Evolutionary conservation across 2,329 filamentous ascomycete genomes (phyloP), one percentile per base, ranked within the genome.

Genomic region (Fusarium tricinctum): DNA sequence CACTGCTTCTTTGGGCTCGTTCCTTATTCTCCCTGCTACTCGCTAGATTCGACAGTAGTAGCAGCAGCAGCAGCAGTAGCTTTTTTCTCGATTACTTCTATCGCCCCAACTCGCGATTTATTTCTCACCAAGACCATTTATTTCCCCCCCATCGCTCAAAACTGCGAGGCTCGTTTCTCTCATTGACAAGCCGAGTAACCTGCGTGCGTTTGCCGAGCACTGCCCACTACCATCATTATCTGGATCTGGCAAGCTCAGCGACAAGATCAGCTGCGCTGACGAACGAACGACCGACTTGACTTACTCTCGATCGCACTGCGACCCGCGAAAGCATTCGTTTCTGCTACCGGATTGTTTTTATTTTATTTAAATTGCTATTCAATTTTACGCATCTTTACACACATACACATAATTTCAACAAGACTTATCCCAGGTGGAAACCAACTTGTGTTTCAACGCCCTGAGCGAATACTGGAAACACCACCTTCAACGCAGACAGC

Each of bases 231-330:
- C 61, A 38, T 10, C 10, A 38, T n/a, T n/a, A 38, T n/a, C 30
- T 55, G 63, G 61, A 38, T n/a, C 14, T 55, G 63, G 61, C 63
- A 58, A 48, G 57, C 49, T 62, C 58, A 67, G 69, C 57, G 58
- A 73, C 48, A 72, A 72, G 71, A 75, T 74, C 71, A 75, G 73
- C 73, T 74, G 73, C 65, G 73, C 73, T 75, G 72, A 72, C 71
- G 65, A 71, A 63, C 65, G 58, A 69, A 60, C 70, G 69, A 73
- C 58, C 61, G 57, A 71, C 52, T 66, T 55, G 57, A 71, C 54
- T 61, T 55, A 58, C 50, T 58, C 58, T 68, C 49, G 68, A 71
- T 68, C 58, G 58, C 52, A 68, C 62, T 40, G 51, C 63, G 35
- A 62, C 60, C 54, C 52, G 45, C 66, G 65, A 73, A 62, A 55